Evolutionary conservation across 768 basidiomycete genomes (phyloP), one percentile per base, ranked within the genome.

Genomic region (Naganishia onofrii): DNA sequence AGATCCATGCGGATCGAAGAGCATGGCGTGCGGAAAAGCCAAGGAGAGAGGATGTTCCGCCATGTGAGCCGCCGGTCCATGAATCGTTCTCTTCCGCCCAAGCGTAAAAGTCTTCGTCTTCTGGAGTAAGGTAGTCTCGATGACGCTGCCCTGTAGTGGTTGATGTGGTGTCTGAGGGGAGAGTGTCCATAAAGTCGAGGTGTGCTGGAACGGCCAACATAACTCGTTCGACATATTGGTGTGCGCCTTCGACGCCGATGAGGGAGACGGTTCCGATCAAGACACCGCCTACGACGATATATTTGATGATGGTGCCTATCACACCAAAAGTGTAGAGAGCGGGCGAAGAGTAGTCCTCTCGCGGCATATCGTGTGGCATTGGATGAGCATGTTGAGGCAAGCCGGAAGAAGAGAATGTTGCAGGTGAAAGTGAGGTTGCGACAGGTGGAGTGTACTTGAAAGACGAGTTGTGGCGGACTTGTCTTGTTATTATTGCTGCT

Each of bases 1-100:
- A 75, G 17, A 78, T 74, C 78, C 78, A 79, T 34, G 78, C 78
- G 7, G 75, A 76, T 56, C 78, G 65, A 21, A 79, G 58, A 6
- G 76, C 75, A 72, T 77, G 76, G 19, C 78, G 70, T 10, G 73
- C 76, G 69, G 76, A 77, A 60, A 75, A 74, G 19, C 78, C 77
- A 4, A 79, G 69, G 55, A 70, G 19, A 5, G 77, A 70, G 52
- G 78, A 75, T 29, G 78, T 79, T 1, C 78, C 78, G 21, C 77
- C 77, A 19, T 66, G 66, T 7, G 57, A 65, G 8, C 77, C 74
- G 10, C 77, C 77, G 26, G 78, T 79, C 78, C 78, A 79, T 0
- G 73, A 71, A 42, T 72, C 71, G 52, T 76, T 76, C 65, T 78
- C 77, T 21, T 69, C 71, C 34, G 72, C 69, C 78, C 78, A 79